Evolutionary conservation across 73 alveolate genomes (phyloP).

Genomic region (Tetrahymena malaccensis): DNA sequence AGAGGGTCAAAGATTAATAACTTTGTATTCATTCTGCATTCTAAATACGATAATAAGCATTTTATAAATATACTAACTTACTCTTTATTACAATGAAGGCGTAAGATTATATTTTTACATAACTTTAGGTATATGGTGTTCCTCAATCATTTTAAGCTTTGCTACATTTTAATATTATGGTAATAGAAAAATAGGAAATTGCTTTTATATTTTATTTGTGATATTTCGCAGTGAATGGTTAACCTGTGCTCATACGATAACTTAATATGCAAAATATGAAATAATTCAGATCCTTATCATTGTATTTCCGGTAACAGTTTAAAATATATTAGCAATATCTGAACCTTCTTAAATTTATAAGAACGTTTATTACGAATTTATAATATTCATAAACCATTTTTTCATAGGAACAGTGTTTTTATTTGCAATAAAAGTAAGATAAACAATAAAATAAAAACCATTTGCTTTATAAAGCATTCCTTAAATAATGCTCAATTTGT

Average conservation of each 20-base stretch:
- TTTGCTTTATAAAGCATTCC: background rate
- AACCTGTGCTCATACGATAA: background rate
- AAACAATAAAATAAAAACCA: too few species aligned
- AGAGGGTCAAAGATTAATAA: background rate
- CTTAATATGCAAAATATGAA: background rate
- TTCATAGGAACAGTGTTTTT: background rate
- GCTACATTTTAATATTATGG: background rate
- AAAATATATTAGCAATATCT: background rate
- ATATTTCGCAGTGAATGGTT: background rate
- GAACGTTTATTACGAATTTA: too few species aligned
- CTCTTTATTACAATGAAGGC: background rate
- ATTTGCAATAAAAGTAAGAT: background rate
- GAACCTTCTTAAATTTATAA: background rate
- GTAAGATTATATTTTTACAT: background rate
- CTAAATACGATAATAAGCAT: background rate
- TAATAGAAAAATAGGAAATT: background rate
- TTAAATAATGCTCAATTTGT: background rate
- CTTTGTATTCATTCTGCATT: background rate
- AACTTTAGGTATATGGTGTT: background rate
- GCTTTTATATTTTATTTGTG: too few species aligned
- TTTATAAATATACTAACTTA: background rate
- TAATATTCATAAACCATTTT: too few species aligned
- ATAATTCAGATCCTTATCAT: background rate
- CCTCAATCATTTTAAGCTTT: background rate
- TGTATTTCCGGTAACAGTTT: background rate